Conservation (phyloP, 1,139 yeast species). For the Protomyces lactucae-debilis region DNA sequence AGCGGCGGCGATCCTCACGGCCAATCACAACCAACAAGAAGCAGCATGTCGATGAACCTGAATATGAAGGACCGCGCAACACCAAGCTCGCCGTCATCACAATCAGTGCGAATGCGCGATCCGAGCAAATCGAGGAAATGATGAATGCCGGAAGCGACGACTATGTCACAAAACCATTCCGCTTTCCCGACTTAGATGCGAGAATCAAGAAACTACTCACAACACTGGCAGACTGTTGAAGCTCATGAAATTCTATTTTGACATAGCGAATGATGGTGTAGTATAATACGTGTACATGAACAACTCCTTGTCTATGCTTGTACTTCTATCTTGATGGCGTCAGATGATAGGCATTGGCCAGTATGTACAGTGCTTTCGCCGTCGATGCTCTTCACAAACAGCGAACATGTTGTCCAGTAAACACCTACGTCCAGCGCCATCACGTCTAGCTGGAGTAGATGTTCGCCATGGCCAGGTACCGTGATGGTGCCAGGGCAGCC, state of each 20-base stretch:
- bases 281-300: too few species aligned
- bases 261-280: too few species aligned
- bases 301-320: neutral
- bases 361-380: neutral
- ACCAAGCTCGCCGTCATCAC: slow-evolving; percentile 6
- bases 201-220: slow-evolving; percentile 5
- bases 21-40: neutral
- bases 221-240: neutral
- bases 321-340: neutral
- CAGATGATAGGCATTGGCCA: neutral
- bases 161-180: slow-evolving; percentile 23
- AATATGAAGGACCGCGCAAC: neutral
- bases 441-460: neutral
- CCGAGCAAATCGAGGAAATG: slow-evolving; percentile 21
- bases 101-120: slow-evolving; percentile 25
- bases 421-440: neutral
- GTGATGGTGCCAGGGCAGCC: neutral
- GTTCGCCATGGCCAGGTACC: neutral
- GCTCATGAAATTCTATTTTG: too few species aligned
- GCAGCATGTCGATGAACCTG: neutral
- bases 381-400: neutral
- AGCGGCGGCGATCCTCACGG: neutral
- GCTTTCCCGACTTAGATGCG: slow-evolving; percentile 8
- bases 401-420: neutral
- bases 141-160: slow-evolving; percentile 26